These are phyloP conservation scores for Colletotrichum liriopes DNA, from an alignment of 2,329 filamentous ascomycete genomes.

Conservation along the genomic window DNA sequence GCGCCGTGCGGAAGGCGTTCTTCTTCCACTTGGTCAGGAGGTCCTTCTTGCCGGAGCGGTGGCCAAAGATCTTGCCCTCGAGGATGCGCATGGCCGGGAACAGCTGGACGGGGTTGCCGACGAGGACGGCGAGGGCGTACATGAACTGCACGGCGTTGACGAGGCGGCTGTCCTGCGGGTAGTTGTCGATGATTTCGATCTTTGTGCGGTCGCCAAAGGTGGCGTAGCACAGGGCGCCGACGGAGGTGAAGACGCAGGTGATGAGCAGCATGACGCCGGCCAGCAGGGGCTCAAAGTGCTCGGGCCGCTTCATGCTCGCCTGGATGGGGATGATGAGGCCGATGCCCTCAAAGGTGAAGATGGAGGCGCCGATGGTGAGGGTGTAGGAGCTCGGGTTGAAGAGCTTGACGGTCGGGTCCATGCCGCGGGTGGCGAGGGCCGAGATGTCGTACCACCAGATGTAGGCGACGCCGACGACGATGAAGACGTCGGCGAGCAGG, in stretches of 20 bases:
- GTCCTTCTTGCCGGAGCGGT: conserved; percentile 77
- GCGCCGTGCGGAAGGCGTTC: conserved; percentile 73
- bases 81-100: conserved; percentile 82
- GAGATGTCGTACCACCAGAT: conserved; percentile 81
- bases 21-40: conserved; percentile 82
- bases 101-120: conserved; percentile 81
- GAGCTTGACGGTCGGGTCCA: conserved; percentile 73
- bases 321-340: conserved; percentile 98
- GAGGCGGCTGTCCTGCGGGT: conserved; percentile 78
- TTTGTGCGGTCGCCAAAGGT: conserved; percentile 79
- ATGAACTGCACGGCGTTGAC: conserved; percentile 84
- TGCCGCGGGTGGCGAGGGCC: conserved; percentile 68
- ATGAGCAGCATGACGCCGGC: conserved; percentile 81
- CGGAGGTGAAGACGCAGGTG: conserved; percentile 80
- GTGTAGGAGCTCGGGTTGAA: conserved; percentile 81
- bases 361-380: conserved; percentile 80
- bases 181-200: conserved; percentile 84
- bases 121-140: conserved; percentile 81
- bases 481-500: conserved; percentile 80
- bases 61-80: conserved; percentile 78
- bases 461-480: conserved; percentile 78
- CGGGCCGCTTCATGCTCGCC: conserved; percentile 86
- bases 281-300: conserved; percentile 77
- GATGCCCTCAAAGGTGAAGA: conserved; percentile 98
- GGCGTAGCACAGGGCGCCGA: conserved; percentile 81